Base-by-base conservation (phyloP, 805 yeast species). In the Yarrowia sp. region DNA sequence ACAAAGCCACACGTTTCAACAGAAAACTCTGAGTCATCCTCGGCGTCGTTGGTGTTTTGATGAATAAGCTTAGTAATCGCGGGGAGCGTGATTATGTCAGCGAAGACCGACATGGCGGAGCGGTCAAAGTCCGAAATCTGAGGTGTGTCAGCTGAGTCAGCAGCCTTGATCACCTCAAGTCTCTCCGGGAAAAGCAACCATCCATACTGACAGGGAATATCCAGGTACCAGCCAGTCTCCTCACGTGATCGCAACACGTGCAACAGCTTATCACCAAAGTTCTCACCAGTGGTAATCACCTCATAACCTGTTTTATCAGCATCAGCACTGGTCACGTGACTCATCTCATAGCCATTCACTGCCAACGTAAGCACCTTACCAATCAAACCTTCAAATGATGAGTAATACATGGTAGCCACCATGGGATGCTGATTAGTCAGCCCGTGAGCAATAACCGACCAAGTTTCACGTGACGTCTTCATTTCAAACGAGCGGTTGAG, bases 1-100 rank as follows among this genome's bases (percentile, higher is more conserved):
- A 86, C 79, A 44, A 89, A 78, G 10, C 50, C 51, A 8, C 64
- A 58, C 0, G 51, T 32, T 28, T 58, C 64, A 11, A 44, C 64
- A 10, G 43, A 14, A n/a, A 58, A 58, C n/a, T 58, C 64, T 1
- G 51, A 14, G 2, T 58, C 64, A 13, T 58, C 64, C 5, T 58
- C 64, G 7, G 51, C 41, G n/a, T 43, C 50, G 42, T 32, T 43
- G 32, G 18, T 58, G 22, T 58, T 33, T 31, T 22, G n/a, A 5
- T 31, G 28, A 13, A 58, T 42, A 6, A 58, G 35, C 10, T 55
- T 55, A 8, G n/a, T 8, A 17, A 55, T 31, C 8, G 14, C n/a
- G 4, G n/a, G 28, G 14, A 55, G 61, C 10, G 61, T 28, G 31
- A 55, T 55, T 17, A 28, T 41, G 9, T n/a, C 22, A 5, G 36